phyloP scores from a whole-genome alignment of 2,329 filamentous ascomycete species.

The Monosporascus sp. region DNA sequence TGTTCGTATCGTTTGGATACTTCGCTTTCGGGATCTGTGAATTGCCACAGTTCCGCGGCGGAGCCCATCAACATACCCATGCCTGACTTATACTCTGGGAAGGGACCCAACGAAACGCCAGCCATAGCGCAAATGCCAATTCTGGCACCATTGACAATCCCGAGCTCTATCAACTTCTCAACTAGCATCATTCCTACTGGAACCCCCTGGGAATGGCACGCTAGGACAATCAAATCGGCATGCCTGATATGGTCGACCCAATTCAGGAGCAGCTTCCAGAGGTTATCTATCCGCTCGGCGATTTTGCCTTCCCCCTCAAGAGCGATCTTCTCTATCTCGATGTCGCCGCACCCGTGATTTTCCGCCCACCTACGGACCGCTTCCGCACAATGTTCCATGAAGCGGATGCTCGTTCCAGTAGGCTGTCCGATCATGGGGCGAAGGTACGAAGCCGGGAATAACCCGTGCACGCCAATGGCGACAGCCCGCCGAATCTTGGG shows the following conservation, averaged over 20 bases:
- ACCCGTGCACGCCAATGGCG: conserved; percentile 90
- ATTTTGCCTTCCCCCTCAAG: conserved; percentile 94
- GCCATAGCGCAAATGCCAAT: conserved; percentile 85
- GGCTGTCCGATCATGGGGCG: conserved; percentile 92
- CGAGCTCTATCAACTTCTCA: conserved; percentile 86
- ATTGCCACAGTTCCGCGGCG: conserved; percentile 93
- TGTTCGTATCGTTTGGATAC: conserved; percentile 79
- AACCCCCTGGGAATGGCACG: conserved; percentile 92
- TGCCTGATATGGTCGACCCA: conserved; percentile 87
- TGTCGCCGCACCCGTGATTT: conserved; percentile 64
- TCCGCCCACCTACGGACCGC: conserved; percentile 82
- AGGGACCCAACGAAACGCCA: conserved; percentile 89
- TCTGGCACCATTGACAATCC: conserved; percentile 69
- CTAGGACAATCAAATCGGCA: conserved; percentile 87
- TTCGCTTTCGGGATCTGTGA: conserved; percentile 73
- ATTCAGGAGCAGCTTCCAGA: conserved; percentile 92
- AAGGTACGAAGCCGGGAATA: conserved; percentile 82
- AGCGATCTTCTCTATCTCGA: conserved; percentile 87
- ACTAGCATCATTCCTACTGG: conserved; percentile 90
- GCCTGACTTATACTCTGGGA: conserved; percentile 83
- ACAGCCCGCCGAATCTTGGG: conserved; percentile 79
- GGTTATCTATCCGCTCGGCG: conserved; percentile 77
- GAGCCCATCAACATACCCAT: conserved; percentile 83
- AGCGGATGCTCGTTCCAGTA: conserved; percentile 90
- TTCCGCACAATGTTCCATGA: conserved; percentile 80